These are phyloP conservation scores for Colletotrichum chlorophyti DNA, from an alignment of 2,329 filamentous ascomycete genomes.

Conservation along the genomic window DNA sequence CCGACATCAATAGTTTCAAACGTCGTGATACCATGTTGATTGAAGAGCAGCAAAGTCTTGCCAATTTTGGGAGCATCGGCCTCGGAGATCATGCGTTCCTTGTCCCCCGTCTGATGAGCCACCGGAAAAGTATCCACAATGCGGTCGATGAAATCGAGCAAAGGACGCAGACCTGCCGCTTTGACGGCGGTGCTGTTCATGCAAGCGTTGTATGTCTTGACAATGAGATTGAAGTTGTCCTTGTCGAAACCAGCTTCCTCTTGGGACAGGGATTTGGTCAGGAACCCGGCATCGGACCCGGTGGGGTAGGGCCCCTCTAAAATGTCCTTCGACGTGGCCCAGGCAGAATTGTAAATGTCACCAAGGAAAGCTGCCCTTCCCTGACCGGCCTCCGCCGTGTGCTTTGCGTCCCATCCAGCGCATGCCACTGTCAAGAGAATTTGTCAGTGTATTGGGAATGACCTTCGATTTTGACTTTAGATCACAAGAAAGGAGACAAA, in stretches of 20 bases:
- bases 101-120: constrained; percentile 34
- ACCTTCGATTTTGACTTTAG: not conserved
- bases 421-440: constrained; percentile 54
- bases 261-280: constrained; percentile 36
- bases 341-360: constrained; percentile 65
- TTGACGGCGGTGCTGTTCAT: constrained; percentile 65
- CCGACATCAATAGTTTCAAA: constrained; percentile 43
- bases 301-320: constrained; percentile 63
- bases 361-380: constrained; percentile 64
- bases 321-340: constrained; percentile 65
- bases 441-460: not conserved
- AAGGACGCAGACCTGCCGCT: constrained; percentile 59
- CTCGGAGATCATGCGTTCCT: constrained; percentile 33
- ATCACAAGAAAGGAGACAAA: not conserved
- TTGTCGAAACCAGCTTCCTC: constrained; percentile 54
- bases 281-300: constrained; percentile 40
- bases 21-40: constrained; percentile 49
- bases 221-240: constrained; percentile 70
- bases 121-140: constrained; percentile 16
- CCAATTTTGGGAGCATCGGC: constrained; percentile 10
- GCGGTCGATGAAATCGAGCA: constrained; percentile 61
- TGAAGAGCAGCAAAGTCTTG: constrained; percentile 52
- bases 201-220: constrained; percentile 69
- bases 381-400: constrained; percentile 70
- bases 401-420: constrained; percentile 67